A percentile compares a stretch with the other conserved stretches of the same genome.
Conservation (phyloP, 2,329 filamentous ascomycete species). For the Knufia fluminis region DNA sequence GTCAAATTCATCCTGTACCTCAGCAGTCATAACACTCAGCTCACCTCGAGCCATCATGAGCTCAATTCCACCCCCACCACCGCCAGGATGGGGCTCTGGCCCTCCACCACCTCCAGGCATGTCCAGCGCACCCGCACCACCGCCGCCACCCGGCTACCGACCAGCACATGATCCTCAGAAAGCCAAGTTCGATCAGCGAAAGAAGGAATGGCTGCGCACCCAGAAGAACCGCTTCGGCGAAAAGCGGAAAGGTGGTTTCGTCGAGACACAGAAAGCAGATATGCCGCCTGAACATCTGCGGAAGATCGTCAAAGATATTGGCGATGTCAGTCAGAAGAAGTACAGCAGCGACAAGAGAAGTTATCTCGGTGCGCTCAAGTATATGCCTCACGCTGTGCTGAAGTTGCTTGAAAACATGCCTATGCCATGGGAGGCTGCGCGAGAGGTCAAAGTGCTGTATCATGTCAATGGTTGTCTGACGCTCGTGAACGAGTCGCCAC, state of each 20-base stretch:
- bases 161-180: conserved; percentile 72
- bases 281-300: conserved; percentile 97
- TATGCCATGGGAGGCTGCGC: conserved; percentile 96
- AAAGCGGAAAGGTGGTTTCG: conserved; percentile 91
- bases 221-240: conserved; percentile 92
- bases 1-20: conserved; percentile 18
- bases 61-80: conserved; percentile 56
- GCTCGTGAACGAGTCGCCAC: conserved; percentile 88
- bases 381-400: conserved; percentile 97
- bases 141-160: conserved; percentile 77
- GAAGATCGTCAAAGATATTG: conserved; percentile 97
- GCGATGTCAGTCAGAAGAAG: conserved; percentile 98
- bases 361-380: conserved; percentile 93
- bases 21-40: conserved; percentile 9
- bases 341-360: conserved; percentile 98
- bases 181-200: conserved; percentile 96
- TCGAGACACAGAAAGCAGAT: conserved; percentile 96
- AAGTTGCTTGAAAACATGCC: conserved; percentile 99
- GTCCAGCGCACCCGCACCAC: conserved; percentile 35
- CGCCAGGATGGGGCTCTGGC: conserved; percentile 53
- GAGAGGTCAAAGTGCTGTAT: conserved; percentile 96
- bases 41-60: conserved; percentile 38
- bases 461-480: conserved; percentile 97
- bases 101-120: conserved; percentile 44
- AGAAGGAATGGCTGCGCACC: conserved; percentile 92